Percentiles rank a stretch among this genome's conserved stretches.
Conservation (phyloP, 2,329 filamentous ascomycete species). For the Ceratocystis ficicola region DNA sequence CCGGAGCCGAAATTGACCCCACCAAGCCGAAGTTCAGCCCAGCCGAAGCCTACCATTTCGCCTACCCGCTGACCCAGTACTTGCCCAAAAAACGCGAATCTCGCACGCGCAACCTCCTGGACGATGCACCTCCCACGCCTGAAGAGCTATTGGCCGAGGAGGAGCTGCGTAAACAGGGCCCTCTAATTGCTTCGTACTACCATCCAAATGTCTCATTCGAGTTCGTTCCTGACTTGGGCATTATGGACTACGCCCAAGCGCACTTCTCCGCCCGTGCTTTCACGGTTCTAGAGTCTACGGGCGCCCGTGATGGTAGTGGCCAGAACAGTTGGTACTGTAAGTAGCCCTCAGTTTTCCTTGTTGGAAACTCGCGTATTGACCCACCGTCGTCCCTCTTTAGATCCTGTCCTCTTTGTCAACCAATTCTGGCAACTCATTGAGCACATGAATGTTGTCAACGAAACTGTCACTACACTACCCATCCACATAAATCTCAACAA, state of each 20-base stretch:
- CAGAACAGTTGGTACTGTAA: constrained; percentile 80
- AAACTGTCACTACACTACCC: constrained; percentile 70
- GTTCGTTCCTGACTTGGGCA: constrained; percentile 68
- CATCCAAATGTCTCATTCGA: constrained; percentile 89
- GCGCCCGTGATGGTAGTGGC: constrained; percentile 69
- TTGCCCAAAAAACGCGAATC: constrained; percentile 77
- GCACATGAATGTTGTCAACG: constrained; percentile 86
- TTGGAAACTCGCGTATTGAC: background rate
- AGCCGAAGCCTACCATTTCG: constrained; percentile 68
- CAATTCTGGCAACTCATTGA: constrained; percentile 92
- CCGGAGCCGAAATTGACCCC: constrained; percentile 67
- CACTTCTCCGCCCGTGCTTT: constrained; percentile 67
- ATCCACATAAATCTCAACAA: constrained; percentile 76
- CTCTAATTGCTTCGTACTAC: constrained; percentile 68
- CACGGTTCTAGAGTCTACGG: constrained; percentile 64
- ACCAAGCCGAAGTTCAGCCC: constrained; percentile 58
- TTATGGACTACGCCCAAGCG: constrained; percentile 52
- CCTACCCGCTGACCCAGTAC: constrained; percentile 77
- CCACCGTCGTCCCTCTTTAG: constrained; percentile 25
- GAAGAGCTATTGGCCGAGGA: constrained; percentile 41
- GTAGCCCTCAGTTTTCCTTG: constrained; percentile 24
- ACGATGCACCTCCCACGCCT: constrained; percentile 32
- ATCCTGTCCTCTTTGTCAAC: constrained; percentile 80
- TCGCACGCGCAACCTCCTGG: constrained; percentile 82
- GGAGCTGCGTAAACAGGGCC: constrained; percentile 47